phyloP scores from a whole-genome alignment of 495 filamentous ascomycete genomes.

The Parachaetomium inaequale region DNA sequence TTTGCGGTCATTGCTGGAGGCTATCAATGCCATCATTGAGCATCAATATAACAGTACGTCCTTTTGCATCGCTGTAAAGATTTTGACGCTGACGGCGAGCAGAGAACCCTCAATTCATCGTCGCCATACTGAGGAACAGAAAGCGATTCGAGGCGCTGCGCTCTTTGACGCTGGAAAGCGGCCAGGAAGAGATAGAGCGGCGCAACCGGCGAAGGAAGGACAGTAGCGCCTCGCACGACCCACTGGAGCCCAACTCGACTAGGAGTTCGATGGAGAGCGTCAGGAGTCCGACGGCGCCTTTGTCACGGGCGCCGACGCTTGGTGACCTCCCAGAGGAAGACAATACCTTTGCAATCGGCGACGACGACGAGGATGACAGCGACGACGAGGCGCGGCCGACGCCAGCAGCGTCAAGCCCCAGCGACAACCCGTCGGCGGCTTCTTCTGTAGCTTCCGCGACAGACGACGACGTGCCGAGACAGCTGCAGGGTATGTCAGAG shows the following conservation, averaged over 20 bases:
- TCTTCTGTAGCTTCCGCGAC: constrained; percentile 62
- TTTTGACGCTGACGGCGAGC: constrained; percentile 26
- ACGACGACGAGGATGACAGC: constrained; percentile 76
- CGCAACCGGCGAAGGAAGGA: constrained; percentile 73
- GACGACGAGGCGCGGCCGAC: constrained; percentile 68
- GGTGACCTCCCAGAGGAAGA: constrained; percentile 74
- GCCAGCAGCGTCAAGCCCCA: constrained; percentile 67
- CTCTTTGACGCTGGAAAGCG: constrained; percentile 91
- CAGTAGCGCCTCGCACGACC: constrained; percentile 43
- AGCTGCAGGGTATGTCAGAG: constrained; percentile 95
- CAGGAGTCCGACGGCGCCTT: constrained; percentile 56
- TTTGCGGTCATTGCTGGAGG: constrained; percentile 78
- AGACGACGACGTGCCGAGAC: constrained; percentile 75
- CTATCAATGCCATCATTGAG: constrained; percentile 88
- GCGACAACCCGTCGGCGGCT: constrained; percentile 63
- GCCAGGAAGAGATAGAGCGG: constrained; percentile 87
- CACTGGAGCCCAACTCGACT: constrained; percentile 46
- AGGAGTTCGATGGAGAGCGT: constrained; percentile 68
- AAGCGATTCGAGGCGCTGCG: constrained; percentile 86
- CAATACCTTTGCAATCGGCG: constrained; percentile 82
- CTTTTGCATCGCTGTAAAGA: neutral
- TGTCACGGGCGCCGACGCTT: constrained; percentile 58
- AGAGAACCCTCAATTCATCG: constrained; percentile 84
- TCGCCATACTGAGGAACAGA: constrained; percentile 70
- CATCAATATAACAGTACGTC: constrained; percentile 76